Evolutionary conservation across 108 stramenopile species (phyloP), one percentile per base, ranked within the genome.

Genomic region (Conticribra guillardii): DNA sequence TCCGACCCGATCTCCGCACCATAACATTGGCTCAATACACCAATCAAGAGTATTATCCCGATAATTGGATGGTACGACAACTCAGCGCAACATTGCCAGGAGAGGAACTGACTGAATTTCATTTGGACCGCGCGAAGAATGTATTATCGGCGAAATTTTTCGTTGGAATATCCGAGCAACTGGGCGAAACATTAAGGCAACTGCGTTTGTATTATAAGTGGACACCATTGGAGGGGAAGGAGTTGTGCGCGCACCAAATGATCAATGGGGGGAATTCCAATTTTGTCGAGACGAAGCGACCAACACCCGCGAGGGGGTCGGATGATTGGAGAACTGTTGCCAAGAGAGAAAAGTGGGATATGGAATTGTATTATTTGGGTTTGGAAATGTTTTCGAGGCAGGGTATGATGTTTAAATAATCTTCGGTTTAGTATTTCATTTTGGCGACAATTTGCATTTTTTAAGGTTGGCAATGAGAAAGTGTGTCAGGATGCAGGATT

Each of bases 301-400:
- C 29, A 21, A 44, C 29, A 29, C 66, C 66, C 1, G 66, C 53
- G 0, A 54, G 66, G n/a, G 66, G 66, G 44, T 29, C 37, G n/a
- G 30, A 55, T 46, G 66, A 67, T 45, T 67, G 66, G 66, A 53
- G 41, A 4, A 54, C 54, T n/a, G 66, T 67, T 0, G 66, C 66
- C 19, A n/a, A 44, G 27, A 53, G 53, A 0, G 66, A 67, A 21
- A 55, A 46, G 32, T 67, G 66, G 66, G 66, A 67, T 67, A 67
- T 67, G 66, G 66, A 67, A 14, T 55, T 67, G 44, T 67, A 67
- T 56, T 67, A 67, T 55, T 55, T 67, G 54, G 66, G 26, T 5
- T 67, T 67, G 44, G 66, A 67, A 26, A 47, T 55, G 24, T 67
- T 67, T 55, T 19, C 51, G 30, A 67, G 45, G 54, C 66, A 67